Base-by-base conservation (phyloP, 352 stramenopile species). In the Globisporangium recalcitrans region DNA sequence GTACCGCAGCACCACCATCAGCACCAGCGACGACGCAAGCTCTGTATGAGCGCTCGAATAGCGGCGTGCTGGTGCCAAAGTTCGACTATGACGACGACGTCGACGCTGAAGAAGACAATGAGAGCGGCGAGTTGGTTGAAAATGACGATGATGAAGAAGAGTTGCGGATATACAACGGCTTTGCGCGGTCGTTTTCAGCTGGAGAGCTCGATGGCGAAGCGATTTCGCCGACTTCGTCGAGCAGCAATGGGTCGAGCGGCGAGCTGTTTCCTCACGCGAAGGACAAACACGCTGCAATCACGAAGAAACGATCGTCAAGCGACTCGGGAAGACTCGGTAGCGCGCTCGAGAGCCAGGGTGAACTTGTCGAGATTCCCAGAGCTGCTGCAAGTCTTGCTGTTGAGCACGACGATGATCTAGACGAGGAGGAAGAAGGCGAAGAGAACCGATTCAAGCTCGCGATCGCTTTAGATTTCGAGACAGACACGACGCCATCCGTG, bases 381-480 rank as follows among this genome's bases (percentile, higher is more conserved):
- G 26, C 36, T n/a, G 6, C 36, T 27, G 19, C 31, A 27, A 47
- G 51, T 9, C 71, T 60, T 26, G 69, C 72, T 6, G 75, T 71
- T 46, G 64, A 69, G 4, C 72, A 70, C 19, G 56, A 65, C 0
- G 49, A 49, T 24, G 36, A 74, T 13, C 67, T 60, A 48, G 65
- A 72, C 10, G 69, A 72, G 0, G 54, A 65, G 4, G 68, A 78
- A 9, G 63, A 65, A 53, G 63, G 67, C 4, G 68, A 78, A 14
- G 63, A 73, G 8, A 69, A 86, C 32, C 68, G 60, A 27, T 85
- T 84, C 65, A 64, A 83, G 13, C 58, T 88, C 40, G 76, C 83
- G 31, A 77, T 89, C 19, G 71, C 77, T 22, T 46, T 92, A 52
- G 76, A 91, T 58, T 80, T 88, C 65, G 81, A 91, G 62, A 84